phyloP scores from a whole-genome alignment of 768 basidiomycete genomes.

The Amanita brunnescens region DNA sequence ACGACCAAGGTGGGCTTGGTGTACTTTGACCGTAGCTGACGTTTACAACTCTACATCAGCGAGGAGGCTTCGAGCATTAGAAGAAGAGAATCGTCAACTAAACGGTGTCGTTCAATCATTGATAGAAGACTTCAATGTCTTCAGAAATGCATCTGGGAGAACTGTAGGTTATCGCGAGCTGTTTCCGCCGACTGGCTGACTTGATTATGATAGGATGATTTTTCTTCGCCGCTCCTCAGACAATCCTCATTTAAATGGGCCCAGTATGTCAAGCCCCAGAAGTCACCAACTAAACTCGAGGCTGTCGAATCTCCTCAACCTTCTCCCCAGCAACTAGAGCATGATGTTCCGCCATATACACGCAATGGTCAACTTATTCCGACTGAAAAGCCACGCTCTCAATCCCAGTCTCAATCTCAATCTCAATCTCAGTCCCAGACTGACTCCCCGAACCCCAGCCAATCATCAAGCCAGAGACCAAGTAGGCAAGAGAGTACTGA shows the following conservation, averaged over 20 bases:
- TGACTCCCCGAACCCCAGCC: constrained; percentile 25
- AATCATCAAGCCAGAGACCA: constrained; percentile 33
- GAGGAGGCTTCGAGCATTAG: constrained; percentile 57
- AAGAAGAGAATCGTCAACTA: constrained; percentile 71
- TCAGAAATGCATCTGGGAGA: constrained; percentile 32
- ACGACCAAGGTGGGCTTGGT: constrained; percentile 61
- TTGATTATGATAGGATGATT: constrained; percentile 23
- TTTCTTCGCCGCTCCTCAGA: constrained; percentile 42
- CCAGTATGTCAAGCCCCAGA: constrained; percentile 62
- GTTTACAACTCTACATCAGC: constrained; percentile 28
- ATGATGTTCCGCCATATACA: constrained; percentile 43
- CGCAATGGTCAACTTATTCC: constrained; percentile 24
- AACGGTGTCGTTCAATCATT: constrained; percentile 53
- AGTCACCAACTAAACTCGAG: constrained; percentile 75
- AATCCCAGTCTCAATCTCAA: constrained; percentile 21
- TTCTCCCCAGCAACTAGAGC: constrained; percentile 72
- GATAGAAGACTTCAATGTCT: constrained; percentile 53
- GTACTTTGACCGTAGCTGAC: neutral
- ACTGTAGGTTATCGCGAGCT: constrained; percentile 21
- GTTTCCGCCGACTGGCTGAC: constrained; percentile 6
- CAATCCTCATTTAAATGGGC: constrained; percentile 90
- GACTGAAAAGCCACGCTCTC: constrained; percentile 26
- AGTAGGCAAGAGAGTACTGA: constrained; percentile 58
- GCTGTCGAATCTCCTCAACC: constrained; percentile 64
- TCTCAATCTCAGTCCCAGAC: constrained; percentile 22